Percentiles rank a stretch among this genome's conserved stretches.
Conservation (phyloP, 768 basidiomycete species). For the Phlebiopsis flavidoalba region DNA sequence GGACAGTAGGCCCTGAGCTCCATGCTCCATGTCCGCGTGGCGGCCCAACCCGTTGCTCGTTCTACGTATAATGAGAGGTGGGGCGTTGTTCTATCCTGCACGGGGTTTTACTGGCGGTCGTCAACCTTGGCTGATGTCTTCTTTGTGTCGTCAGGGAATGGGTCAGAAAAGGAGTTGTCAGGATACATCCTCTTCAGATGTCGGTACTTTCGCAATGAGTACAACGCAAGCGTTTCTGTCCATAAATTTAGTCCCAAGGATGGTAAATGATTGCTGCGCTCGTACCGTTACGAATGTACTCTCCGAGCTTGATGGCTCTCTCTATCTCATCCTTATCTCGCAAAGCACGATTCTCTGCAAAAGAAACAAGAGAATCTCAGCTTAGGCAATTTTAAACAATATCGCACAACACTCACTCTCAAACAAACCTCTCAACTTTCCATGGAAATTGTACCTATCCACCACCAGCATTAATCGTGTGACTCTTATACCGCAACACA, state of each 20-base stretch:
- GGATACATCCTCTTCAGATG: constrained; percentile 72
- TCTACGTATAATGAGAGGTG: neutral
- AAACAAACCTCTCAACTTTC: constrained; percentile 62
- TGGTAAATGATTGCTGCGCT: neutral
- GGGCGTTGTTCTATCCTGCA: neutral
- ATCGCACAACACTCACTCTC: constrained; percentile 50
- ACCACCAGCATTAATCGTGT: neutral
- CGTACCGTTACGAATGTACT: constrained; percentile 84
- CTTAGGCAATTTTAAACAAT: neutral
- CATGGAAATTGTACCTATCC: constrained; percentile 71
- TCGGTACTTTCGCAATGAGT: constrained; percentile 79
- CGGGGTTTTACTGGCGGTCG: too few species aligned
- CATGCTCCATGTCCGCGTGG: too few species aligned
- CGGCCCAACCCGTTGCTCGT: too few species aligned
- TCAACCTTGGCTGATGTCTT: neutral
- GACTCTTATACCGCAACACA: constrained; percentile 1
- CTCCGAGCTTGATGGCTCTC: constrained; percentile 65
- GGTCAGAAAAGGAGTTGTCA: constrained; percentile 9
- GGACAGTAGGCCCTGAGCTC: too few species aligned
- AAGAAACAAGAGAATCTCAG: neutral
- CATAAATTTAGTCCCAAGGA: neutral
- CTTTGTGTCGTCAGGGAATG: neutral
- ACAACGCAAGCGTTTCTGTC: constrained; percentile 78
- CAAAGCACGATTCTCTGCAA: constrained; percentile 60
- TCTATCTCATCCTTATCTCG: constrained; percentile 70